Percentiles rank a stretch among this genome's conserved stretches.
These are phyloP conservation scores for Tricholoma bakamatsutake DNA, from an alignment of 768 basidiomycete species.

Conservation along the genomic window DNA sequence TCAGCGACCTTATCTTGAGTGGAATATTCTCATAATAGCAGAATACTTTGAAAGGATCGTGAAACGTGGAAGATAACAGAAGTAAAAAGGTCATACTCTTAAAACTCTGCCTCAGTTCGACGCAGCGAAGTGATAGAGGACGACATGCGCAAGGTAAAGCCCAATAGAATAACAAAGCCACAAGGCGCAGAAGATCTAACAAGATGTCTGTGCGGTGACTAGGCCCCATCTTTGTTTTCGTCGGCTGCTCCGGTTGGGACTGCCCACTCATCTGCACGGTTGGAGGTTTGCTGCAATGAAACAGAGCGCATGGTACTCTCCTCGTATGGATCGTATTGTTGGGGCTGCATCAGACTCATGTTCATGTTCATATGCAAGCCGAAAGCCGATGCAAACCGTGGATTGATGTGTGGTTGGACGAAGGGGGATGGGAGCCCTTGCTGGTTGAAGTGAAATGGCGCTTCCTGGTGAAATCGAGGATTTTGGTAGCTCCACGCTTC, in stretches of 20 bases:
- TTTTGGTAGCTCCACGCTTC: constrained; percentile 14
- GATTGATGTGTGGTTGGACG: constrained; percentile 83
- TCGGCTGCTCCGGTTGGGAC: constrained; percentile 16
- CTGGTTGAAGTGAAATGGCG: constrained; percentile 14
- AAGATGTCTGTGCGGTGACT: not conserved
- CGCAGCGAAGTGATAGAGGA: not conserved
- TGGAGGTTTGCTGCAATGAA: constrained; percentile 4
- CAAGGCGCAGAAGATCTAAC: not conserved
- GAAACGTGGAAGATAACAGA: not conserved
- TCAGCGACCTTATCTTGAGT: too few species aligned
- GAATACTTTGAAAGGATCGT: too few species aligned
- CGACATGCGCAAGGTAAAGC: not conserved
- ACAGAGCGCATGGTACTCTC: not conserved
- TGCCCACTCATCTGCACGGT: constrained; percentile 36
- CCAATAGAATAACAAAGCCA: not conserved
- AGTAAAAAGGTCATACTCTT: too few species aligned
- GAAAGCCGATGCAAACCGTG: constrained; percentile 66
- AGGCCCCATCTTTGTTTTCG: not conserved
- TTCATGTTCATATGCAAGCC: constrained; percentile 42
- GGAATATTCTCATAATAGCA: too few species aligned
- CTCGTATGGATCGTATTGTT: constrained; percentile 13
- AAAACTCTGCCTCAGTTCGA: too few species aligned
- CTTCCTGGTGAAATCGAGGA: constrained; percentile 11
- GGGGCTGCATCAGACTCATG: constrained; percentile 13
- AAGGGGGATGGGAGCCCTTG: constrained; percentile 16